phyloP scores from a whole-genome alignment of 768 basidiomycete species.

The Mycena indigotica region DNA sequence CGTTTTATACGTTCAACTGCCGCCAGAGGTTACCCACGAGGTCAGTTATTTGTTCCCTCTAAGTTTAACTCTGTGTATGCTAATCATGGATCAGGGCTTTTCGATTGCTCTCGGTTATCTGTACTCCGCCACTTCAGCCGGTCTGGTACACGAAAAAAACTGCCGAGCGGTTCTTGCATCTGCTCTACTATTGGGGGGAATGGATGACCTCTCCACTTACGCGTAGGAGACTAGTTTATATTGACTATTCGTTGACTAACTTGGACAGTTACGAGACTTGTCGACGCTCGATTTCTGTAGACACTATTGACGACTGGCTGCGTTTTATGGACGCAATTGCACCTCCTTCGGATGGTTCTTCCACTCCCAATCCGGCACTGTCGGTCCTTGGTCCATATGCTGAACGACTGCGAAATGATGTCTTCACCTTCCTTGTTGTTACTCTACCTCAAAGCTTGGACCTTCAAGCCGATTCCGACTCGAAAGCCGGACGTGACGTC shows the following conservation, averaged over 20 bases:
- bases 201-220: constrained; percentile 81
- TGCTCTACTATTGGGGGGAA: constrained; percentile 81
- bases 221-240: constrained; percentile 42
- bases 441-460: constrained; percentile 71
- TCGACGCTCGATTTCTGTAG: constrained; percentile 72
- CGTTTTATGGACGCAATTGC: constrained; percentile 69
- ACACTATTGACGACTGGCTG: constrained; percentile 77
- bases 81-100: constrained; percentile 12
- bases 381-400: constrained; percentile 79
- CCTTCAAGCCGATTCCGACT: constrained; percentile 42
- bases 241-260: neutral
- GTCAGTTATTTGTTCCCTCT: constrained; percentile 48
- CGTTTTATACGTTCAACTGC: constrained; percentile 72
- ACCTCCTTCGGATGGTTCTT: constrained; percentile 49
- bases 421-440: constrained; percentile 76
- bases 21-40: constrained; percentile 84
- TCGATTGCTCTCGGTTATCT: constrained; percentile 69
- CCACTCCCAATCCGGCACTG: constrained; percentile 45
- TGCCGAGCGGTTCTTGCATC: constrained; percentile 85
- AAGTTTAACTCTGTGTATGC: constrained; percentile 19
- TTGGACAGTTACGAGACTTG: constrained; percentile 54
- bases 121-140: constrained; percentile 70
- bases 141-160: constrained; percentile 72
- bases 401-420: constrained; percentile 72
- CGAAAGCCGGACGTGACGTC: constrained; percentile 59